Evolutionary conservation across 2,329 filamentous ascomycete species (phyloP), one percentile per base, ranked within the genome.

Genomic region (Calonectria pauciramosa): DNA sequence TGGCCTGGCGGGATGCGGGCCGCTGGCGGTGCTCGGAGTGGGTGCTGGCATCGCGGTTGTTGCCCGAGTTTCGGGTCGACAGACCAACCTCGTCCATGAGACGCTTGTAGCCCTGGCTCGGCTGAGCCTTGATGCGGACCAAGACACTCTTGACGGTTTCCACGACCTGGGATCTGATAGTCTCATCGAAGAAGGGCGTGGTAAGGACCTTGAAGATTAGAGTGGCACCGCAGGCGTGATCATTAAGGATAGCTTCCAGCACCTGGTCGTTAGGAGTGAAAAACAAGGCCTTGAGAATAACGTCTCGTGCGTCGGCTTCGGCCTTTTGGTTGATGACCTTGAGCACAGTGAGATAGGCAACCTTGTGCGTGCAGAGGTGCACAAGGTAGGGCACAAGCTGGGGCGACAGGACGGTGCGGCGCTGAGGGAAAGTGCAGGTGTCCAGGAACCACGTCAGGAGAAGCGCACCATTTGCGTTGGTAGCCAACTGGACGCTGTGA

Each of bases 241-340:
- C 97, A 75, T 92, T 94, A 41, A 99, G 89, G 74, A 99, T 99
- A 70, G 95, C 94, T 83, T 98, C 96, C 51, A 99, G 87, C 1
- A 95, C 92, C 79, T 96, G 93, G 81, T 99, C 95, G 75, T 96
- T 95, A 3, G 93, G 91, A 11, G 95, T 96, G 86, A 98, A 98
- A 90, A 99, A 99, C 41, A 99, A 88, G 2, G 96, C 96, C 83
- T 95, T 94, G 51, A 99, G 89, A 49, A 99, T 95, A 63, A 92
- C 94, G 82, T 99, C 96, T 16, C 97, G 92, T 4, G 97, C 97
- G 75, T 99, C 96, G 0, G 95, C 90, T 86, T 99, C 97, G 41
- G 96, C 95, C 83, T 98, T 96, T 85, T 99, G 97, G 84, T 99
- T 99, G 85, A 99, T 98, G 66, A 99, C 96, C 88, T 99, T 99